phyloP scores from a whole-genome alignment of 2,329 filamentous ascomycete genomes.

The Neofusicoccum sp. region DNA sequence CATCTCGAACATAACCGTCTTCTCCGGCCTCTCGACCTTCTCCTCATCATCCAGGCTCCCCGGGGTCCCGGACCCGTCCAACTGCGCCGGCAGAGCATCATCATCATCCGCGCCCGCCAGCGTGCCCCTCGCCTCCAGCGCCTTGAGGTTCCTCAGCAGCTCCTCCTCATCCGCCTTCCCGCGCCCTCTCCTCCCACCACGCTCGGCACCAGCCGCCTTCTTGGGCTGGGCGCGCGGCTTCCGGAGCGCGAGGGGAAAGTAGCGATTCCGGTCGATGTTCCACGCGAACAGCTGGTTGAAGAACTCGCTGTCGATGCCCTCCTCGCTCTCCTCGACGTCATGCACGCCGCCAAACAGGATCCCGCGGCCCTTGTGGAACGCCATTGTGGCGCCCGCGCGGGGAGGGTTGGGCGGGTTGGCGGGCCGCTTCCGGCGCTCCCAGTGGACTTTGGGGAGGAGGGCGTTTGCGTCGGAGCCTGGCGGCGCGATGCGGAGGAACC shows the following conservation, averaged over 20 bases:
- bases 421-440: slow-evolving; percentile 92
- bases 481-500: slow-evolving; percentile 81
- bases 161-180: slow-evolving; percentile 92
- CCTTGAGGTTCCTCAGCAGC: slow-evolving; percentile 80
- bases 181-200: slow-evolving; percentile 65
- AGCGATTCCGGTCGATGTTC: slow-evolving; percentile 94
- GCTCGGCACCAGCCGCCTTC: slow-evolving; percentile 58
- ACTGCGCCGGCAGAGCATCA: slow-evolving; percentile 34
- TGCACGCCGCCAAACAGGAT: slow-evolving; percentile 95
- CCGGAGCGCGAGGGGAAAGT: slow-evolving; percentile 80
- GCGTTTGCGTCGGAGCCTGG: slow-evolving; percentile 67
- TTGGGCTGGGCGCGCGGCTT: slow-evolving; percentile 71
- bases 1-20: slow-evolving; percentile 72
- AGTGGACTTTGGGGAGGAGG: slow-evolving; percentile 73
- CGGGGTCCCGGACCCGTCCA: not conserved
- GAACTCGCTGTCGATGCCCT: slow-evolving; percentile 96
- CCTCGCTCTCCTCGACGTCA: slow-evolving; percentile 86
- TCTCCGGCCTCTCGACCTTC: slow-evolving; percentile 55
- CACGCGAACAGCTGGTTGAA: slow-evolving; percentile 91
- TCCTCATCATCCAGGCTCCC: slow-evolving; percentile 39
- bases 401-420: slow-evolving; percentile 83
- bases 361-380: slow-evolving; percentile 88
- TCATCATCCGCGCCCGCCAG: slow-evolving; percentile 49
- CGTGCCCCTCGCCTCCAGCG: slow-evolving; percentile 74
- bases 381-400: slow-evolving; percentile 89